These are phyloP conservation scores for Selaginella moellendorffii DNA, from an alignment of 75 land plant genomes.

Conservation along the genomic window DNA sequence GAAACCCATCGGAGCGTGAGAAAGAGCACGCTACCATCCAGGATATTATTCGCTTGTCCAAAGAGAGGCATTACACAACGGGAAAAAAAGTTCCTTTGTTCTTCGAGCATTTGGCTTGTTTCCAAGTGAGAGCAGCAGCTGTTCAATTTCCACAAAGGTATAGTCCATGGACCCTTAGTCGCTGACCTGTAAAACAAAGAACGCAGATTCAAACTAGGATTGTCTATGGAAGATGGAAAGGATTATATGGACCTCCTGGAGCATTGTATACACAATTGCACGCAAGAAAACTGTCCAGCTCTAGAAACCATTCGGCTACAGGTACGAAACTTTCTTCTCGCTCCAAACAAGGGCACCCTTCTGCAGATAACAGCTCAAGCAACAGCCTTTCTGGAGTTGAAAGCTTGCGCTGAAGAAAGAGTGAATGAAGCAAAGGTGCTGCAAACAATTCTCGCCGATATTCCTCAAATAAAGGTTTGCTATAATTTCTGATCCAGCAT, in stretches of 20 bases:
- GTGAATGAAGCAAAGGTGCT: not conserved
- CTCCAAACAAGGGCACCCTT: not conserved
- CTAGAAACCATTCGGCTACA: not conserved
- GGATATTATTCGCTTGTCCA: not conserved
- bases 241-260: conserved; percentile 1
- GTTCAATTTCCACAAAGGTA: conserved; percentile 5
- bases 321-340: not conserved
- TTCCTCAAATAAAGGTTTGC: not conserved
- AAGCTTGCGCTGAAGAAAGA: not conserved
- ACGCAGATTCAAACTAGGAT: not conserved
- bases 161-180: not conserved
- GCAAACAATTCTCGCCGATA: not conserved
- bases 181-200: not conserved
- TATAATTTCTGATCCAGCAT: not conserved
- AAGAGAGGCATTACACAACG: not conserved
- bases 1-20: not conserved
- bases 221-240: conserved; percentile 9
- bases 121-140: not conserved
- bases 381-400: not conserved
- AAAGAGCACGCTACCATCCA: not conserved
- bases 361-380: not conserved
- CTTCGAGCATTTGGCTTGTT: not conserved
- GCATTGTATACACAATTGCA: not conserved
- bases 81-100: not conserved
- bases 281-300: not conserved